Evolutionary conservation across 106 monocot genomes (phyloP).

Genomic region (Vanilla planifolia): DNA sequence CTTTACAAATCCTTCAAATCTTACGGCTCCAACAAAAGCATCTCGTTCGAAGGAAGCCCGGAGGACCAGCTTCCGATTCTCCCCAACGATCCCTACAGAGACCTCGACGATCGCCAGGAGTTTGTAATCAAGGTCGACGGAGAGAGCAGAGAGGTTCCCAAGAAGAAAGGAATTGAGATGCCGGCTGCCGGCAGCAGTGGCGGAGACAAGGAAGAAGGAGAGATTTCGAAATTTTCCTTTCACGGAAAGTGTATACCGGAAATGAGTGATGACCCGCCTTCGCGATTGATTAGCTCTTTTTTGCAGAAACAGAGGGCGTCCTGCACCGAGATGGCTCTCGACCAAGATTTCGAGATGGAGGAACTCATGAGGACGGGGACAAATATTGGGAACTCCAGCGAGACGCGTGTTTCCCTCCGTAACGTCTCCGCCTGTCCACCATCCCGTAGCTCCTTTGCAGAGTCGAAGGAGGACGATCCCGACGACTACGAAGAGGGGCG

Average conservation of each 20-base stretch:
- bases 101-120: slow-evolving; percentile 9
- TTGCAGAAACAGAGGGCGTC: slow-evolving; percentile 36
- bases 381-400: slow-evolving; percentile 20
- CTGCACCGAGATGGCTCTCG: slow-evolving; percentile 34
- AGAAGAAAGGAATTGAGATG: neutral
- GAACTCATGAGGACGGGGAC: slow-evolving; percentile 26
- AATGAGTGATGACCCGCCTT: slow-evolving; percentile 42
- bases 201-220: neutral
- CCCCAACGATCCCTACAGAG: slow-evolving; percentile 11
- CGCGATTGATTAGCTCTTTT: slow-evolving; percentile 38
- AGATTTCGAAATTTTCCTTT: neutral
- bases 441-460: neutral
- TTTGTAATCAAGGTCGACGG: slow-evolving; percentile 51
- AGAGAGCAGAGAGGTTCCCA: slow-evolving; percentile 7
- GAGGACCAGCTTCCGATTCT: slow-evolving; percentile 32
- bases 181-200: neutral
- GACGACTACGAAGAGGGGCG: slow-evolving; percentile 7
- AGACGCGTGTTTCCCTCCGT: slow-evolving; percentile 57
- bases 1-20: slow-evolving; percentile 28
- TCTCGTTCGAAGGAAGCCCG: slow-evolving; percentile 17
- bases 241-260: neutral
- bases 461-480: slow-evolving; percentile 3
- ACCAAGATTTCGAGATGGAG: slow-evolving; percentile 62
- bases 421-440: slow-evolving; percentile 12
- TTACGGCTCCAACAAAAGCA: slow-evolving; percentile 24